Conservation (phyloP, 2,329 filamentous ascomycete genomes). For the Emergomyces pasteurianus region DNA sequence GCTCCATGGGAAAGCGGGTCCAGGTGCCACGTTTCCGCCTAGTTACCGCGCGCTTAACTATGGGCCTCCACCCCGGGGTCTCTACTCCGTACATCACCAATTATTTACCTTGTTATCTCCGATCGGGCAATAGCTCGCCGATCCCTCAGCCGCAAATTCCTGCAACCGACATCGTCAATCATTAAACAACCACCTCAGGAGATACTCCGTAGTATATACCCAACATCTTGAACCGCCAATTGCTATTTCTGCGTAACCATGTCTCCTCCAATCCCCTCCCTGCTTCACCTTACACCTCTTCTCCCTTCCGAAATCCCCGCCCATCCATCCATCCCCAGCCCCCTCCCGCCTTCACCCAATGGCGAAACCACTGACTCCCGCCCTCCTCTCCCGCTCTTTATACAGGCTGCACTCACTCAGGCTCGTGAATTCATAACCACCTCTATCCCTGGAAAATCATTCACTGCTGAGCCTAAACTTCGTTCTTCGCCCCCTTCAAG, state of each 20-base stretch:
- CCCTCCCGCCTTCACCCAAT: background rate
- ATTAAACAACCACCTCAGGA: background rate
- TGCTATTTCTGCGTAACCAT: background rate
- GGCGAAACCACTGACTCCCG: slow-evolving; percentile 5
- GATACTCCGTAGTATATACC: background rate
- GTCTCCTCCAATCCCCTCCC: background rate
- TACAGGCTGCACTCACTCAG: slow-evolving; percentile 17
- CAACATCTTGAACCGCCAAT: background rate
- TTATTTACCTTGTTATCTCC: too few relatives aligned
- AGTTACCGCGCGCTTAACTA: background rate
- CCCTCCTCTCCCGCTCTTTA: slow-evolving; percentile 14
- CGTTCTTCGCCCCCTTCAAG: slow-evolving; percentile 19
- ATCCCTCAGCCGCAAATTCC: background rate
- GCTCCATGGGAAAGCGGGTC: background rate
- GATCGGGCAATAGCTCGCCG: too few relatives aligned
- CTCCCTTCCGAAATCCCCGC: slow-evolving; percentile 19
- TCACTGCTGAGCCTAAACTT: slow-evolving; percentile 17
- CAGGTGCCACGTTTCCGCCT: background rate
- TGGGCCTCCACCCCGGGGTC: background rate
- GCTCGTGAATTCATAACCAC: slow-evolving; percentile 17
- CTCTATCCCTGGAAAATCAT: slow-evolving; percentile 16
- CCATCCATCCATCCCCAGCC: slow-evolving; percentile 16
- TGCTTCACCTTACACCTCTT: slow-evolving; percentile 12
- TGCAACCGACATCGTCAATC: background rate
- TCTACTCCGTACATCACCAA: too few relatives aligned